Conservation (phyloP, 805 yeast species). For the Pachysolen tannophilus region DNA sequence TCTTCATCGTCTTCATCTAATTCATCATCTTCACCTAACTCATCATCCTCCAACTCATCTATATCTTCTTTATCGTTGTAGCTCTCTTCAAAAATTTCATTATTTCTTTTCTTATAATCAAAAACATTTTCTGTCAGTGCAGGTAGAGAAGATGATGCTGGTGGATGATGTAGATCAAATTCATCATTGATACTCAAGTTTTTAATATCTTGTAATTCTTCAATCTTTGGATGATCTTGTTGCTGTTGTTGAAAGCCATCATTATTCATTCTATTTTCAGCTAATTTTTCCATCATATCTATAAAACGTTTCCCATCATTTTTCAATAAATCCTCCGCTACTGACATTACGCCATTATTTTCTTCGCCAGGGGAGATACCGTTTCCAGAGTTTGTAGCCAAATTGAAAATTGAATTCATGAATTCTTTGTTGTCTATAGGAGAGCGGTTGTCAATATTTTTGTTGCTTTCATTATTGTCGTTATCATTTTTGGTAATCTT, state of each 20-base stretch:
- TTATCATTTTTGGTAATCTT: no score
- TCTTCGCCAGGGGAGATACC: no score
- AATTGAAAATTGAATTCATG: constrained; percentile 6
- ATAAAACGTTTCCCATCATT: constrained; percentile 75
- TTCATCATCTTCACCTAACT: constrained; percentile 21
- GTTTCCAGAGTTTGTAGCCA: constrained; percentile 10
- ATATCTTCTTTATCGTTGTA: constrained; percentile 18
- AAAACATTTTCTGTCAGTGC: constrained; percentile 20
- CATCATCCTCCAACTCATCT: constrained; percentile 24
- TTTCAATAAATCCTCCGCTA: constrained; percentile 74
- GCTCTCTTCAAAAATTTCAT: constrained; percentile 17
- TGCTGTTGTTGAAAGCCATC: constrained; percentile 17
- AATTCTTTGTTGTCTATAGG: neutral
- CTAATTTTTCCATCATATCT: constrained; percentile 71
- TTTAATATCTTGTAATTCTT: constrained; percentile 36
- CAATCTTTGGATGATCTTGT: constrained; percentile 16
- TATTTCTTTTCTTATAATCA: constrained; percentile 19
- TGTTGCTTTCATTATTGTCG: no score
- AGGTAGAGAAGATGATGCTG: neutral
- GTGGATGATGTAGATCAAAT: no score
- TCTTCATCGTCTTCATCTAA: constrained; percentile 15
- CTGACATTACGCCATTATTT: constrained; percentile 40
- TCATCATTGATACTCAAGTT: constrained; percentile 58
- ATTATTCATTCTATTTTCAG: constrained; percentile 38
- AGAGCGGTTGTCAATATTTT: neutral